Evolutionary conservation across 176 grass and related monocot species (phyloP).

Genomic region (Eragrostis nindensis): DNA sequence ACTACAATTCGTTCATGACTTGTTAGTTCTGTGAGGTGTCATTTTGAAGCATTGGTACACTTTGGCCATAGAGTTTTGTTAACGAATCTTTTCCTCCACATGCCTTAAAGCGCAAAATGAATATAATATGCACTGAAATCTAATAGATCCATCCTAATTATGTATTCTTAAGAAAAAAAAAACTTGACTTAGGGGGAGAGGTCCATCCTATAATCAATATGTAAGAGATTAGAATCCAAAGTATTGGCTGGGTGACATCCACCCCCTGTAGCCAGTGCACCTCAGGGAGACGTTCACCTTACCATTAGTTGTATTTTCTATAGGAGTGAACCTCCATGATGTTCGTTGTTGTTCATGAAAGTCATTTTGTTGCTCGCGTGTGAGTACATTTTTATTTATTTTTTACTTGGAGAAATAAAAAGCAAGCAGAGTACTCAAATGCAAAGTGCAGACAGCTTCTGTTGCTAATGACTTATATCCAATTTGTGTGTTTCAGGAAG

Average conservation of each 20-base stretch:
- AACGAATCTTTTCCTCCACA: not conserved
- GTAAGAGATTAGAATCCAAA: not conserved
- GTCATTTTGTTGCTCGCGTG: not conserved
- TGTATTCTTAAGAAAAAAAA: not conserved
- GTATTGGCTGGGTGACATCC: not conserved
- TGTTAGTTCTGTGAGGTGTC: not conserved
- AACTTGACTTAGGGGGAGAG: too few relatives aligned
- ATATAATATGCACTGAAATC: slow-evolving; percentile 17
- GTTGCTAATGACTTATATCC: slow-evolving; percentile 16
- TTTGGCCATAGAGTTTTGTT: not conserved
- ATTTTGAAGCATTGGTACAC: slow-evolving; percentile 1
- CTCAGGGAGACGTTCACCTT: not conserved
- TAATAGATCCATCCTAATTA: not conserved
- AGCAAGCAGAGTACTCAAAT: slow-evolving; percentile 1
- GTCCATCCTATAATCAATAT: not conserved
- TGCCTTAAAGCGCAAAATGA: slow-evolving; percentile 12
- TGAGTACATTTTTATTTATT: slow-evolving; percentile 26
- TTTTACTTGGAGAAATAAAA: slow-evolving; percentile 11
- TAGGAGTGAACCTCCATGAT: slow-evolving; percentile 1
- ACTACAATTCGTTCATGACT: not conserved
- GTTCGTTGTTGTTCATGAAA: slow-evolving; percentile 17
- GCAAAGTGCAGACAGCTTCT: slow-evolving; percentile 3
- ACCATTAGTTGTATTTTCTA: not conserved
- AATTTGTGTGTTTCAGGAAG: slow-evolving; percentile 55
- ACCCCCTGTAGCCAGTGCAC: not conserved